Base-by-base conservation (phyloP, 306 rosid genomes). In the Cercis canadensis region DNA sequence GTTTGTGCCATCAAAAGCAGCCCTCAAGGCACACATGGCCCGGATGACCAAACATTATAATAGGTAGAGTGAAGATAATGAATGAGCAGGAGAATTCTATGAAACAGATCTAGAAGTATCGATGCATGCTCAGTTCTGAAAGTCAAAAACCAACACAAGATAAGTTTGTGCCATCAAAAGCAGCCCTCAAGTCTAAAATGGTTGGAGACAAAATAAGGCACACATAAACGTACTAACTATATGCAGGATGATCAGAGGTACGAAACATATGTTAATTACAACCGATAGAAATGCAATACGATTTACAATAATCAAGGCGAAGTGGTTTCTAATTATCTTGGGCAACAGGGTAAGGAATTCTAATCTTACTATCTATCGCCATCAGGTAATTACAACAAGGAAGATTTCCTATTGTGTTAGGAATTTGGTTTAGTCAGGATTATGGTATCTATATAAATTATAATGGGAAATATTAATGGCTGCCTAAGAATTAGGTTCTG, bases 61-160 rank as follows among this genome's bases (percentile, higher is more conserved):
- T 24, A 24, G 29, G 3, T 24, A 3, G 2, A 24, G 29, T 24
- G 29, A 24, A 24, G 29, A 24, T 24, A 24, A 61, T 55, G 39
- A 63, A 64, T n/a, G 70, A 65, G 51, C 39, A 19, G 17, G 36
- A 62, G 11, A 59, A 50, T 70, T 76, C n/a, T 21, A n/a, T n/a
- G n/a, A n/a, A n/a, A 18, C 18, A 71, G 41, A 60, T 55, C 54
- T 47, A 21, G 53, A 11, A 24, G 29, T 14, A 13, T 8, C n/a
- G n/a, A 11, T 1, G 45, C 29, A 43, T 8, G 19, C 60, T 71
- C 47, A 24, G 29, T 24, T 24, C 29, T 19, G 40, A 43, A 67
- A 72, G 41, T 67, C 37, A 32, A n/a, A n/a, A n/a, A n/a, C 68
- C 34, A 45, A 57, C 57, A 1, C 69, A 81, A 50, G 39, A 54